Evolutionary conservation across 2,329 filamentous ascomycete genomes (phyloP), one percentile per base, ranked within the genome.

Genomic region (Fonsecaea multimorphosa): DNA sequence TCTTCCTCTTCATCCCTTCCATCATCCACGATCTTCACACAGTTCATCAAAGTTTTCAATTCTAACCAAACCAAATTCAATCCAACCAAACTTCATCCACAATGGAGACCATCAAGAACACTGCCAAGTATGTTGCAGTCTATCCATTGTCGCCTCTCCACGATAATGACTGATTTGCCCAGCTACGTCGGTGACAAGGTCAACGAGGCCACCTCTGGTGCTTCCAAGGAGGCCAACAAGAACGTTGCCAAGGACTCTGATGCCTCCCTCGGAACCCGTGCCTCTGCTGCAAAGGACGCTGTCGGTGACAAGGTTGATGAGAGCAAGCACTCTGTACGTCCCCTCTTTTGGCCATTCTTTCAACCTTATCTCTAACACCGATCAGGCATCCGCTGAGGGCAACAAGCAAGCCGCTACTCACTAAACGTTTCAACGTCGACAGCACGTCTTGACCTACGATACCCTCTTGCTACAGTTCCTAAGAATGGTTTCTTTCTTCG

Each of bases 221-320:
- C 84, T 68, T 86, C 83, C 80, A 90, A 90, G 86, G 87, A 89
- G 81, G 81, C 81, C 81, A 90, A 90, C 85, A 89, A 90, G 85
- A 76, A 84, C 71, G 83, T 87, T 71, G 88, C 87, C 77, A 89
- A 90, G 84, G 86, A 87, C 76, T 77, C 72, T 76, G 79, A 87
- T 75, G 82, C 82, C 68, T 70, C 72, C 71, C 5, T 87, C 64
- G 75, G 79, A 74, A 87, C 84, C 75, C 87, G 87, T 70, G 80
- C 79, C 73, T 79, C 77, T 53, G 85, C 84, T 68, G 84, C 82
- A 63, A 79, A 83, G 74, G 82, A 82, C 69, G 84, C 84, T 60
- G 70, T 79, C 52, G 69, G 72, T 66, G 83, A 86, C 80, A 86
- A 86, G 82, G 53, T 82, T 46, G 79, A 85, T 68, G 79, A 86